Base-by-base conservation (phyloP, 129 eudicot genomes). In the carrot (Daucus carota) region DNA sequence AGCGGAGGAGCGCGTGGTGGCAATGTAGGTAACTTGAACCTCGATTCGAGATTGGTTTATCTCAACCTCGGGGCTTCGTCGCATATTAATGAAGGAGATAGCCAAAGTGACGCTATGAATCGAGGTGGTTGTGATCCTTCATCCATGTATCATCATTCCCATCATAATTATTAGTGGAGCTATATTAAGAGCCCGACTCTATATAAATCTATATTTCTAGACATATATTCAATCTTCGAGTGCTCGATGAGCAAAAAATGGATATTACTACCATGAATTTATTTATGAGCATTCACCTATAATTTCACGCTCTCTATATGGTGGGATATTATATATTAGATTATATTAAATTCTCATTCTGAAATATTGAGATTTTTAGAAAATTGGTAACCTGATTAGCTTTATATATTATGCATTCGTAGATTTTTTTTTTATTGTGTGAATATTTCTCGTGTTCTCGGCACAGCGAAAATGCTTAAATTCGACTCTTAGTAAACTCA, bases 41-140 rank as follows among this genome's bases (percentile, higher is more conserved):
- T 90, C 28, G 93, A 92, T 83, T 88, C 97, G 66, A 89, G 96
- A 70, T 71, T 91, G 96, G 96, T 86, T 65, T 90, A 88, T 81
- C 66, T 94, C 72, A 91, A 94, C 75, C 87, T 93, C 44, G 98
- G 98, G 15, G 97, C 88, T 31, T 75, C 84, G 5, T 79, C 83
- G 18, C 93, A 86, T 78, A 93, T 90, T 78, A 81, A 83, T 34
- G 88, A 81, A 45, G 87, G 92, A 33, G 91, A 86, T 69, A 77
- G 79, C 76, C 90, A 85, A 74, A 89, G 90, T 63, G 86, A 83
- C 52, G 76, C 80, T 6, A 38, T 78, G 73, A 85, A 80, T 78
- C 74, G 88, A 79, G 87, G 83, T 80, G 92, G 87, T 63, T 85
- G 85, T 75, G 88, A 83, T 74, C 81, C 83, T 60, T 83, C 96